A percentile compares a stretch with the other conserved stretches of the same genome.
phyloP scores from a whole-genome alignment of 331 rosid genomes.

The Arachis monticola region DNA sequence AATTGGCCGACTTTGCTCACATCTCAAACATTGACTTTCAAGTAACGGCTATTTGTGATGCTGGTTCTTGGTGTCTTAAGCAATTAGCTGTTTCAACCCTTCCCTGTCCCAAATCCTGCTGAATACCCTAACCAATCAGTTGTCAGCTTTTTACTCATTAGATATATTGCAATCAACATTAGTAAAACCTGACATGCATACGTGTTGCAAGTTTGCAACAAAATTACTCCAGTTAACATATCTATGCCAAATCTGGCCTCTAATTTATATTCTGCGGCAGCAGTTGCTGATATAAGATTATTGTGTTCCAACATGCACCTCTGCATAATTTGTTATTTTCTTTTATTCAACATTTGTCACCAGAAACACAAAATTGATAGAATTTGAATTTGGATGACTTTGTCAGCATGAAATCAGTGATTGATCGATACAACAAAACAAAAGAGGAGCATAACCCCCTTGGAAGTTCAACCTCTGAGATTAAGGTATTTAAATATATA shows the following conservation, averaged over 20 bases:
- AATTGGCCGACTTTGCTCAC: too few relatives aligned
- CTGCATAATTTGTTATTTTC: constrained; percentile 13
- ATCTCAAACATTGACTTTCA: too few relatives aligned
- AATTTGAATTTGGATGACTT: constrained; percentile 21
- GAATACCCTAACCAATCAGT: neutral
- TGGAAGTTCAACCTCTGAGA: constrained; percentile 62
- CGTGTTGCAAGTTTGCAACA: neutral
- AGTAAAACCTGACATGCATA: neutral
- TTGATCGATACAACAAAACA: constrained; percentile 64
- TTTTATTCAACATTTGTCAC: neutral
- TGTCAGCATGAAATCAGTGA: constrained; percentile 69
- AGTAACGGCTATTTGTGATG: too few relatives aligned
- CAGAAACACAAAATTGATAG: constrained; percentile 30
- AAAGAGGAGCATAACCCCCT: constrained; percentile 66
- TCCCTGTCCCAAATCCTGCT: neutral
- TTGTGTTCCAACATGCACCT: neutral
- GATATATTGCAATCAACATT: neutral
- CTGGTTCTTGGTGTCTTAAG: too few relatives aligned
- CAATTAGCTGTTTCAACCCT: too few relatives aligned
- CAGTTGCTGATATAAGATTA: neutral
- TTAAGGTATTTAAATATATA: constrained; percentile 55
- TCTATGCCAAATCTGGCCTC: neutral
- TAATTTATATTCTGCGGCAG: neutral
- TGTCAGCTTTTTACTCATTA: neutral
- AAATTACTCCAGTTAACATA: neutral